Conservation (phyloP, 805 yeast species). For the Metschnikowia chrysomelidarum region DNA sequence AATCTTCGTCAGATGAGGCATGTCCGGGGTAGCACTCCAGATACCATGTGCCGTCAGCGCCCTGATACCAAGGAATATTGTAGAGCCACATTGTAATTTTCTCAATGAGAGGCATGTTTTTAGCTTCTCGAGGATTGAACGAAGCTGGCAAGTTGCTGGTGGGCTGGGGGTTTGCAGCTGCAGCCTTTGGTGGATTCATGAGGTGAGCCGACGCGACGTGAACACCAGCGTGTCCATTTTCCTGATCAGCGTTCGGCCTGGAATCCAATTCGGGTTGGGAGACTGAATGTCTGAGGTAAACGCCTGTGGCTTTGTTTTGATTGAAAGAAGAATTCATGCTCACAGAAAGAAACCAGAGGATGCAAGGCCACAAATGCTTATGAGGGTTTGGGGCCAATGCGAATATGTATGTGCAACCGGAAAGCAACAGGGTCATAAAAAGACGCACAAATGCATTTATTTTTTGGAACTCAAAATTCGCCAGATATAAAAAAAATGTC, state of each 20-base stretch:
- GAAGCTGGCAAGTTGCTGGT: constrained; percentile 36
- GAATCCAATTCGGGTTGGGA: constrained; percentile 12
- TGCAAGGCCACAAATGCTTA: constrained; percentile 9
- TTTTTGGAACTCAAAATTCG: too few relatives aligned
- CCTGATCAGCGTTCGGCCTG: constrained; percentile 11
- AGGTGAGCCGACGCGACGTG: constrained; percentile 11
- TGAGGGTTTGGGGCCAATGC: constrained; percentile 5
- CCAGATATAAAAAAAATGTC: too few relatives aligned
- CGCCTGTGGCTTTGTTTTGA: constrained; percentile 8
- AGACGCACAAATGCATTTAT: too few relatives aligned
- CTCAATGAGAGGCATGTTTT: constrained; percentile 64
- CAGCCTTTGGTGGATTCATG: constrained; percentile 8
- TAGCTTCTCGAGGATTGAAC: constrained; percentile 61
- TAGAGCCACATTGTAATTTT: constrained; percentile 66
- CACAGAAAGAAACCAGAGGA: constrained; percentile 6
- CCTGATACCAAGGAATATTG: constrained; percentile 49
- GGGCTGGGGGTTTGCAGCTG: constrained; percentile 4
- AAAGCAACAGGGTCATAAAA: too few relatives aligned
- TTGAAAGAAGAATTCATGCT: constrained; percentile 11
- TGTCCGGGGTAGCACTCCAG: constrained; percentile 53
- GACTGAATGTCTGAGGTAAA: constrained; percentile 9
- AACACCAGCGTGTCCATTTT: constrained; percentile 7
- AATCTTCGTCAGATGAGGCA: constrained; percentile 25
- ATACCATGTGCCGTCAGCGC: constrained; percentile 20
- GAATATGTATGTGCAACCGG: constrained; percentile 6